Conservation (phyloP, 192 early-diverging fungal species). For the Diversispora epigaea region DNA sequence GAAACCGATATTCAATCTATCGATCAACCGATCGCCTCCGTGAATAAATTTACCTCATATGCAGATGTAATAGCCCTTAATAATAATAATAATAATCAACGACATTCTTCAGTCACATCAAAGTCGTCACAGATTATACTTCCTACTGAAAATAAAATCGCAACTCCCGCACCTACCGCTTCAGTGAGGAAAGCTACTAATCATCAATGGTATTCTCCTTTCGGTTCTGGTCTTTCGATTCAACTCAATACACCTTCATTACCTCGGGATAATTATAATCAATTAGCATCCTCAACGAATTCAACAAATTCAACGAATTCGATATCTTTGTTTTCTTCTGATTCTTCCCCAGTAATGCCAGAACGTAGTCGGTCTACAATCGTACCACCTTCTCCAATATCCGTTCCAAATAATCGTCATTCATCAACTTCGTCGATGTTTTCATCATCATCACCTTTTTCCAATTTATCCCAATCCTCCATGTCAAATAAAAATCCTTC, state of each 20-base stretch:
- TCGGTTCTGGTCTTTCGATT: conserved; percentile 22
- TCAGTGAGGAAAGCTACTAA: not conserved
- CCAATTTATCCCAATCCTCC: not conserved
- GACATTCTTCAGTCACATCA: not conserved
- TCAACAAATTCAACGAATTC: not conserved
- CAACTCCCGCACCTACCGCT: not conserved
- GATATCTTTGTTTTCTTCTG: conserved; percentile 4
- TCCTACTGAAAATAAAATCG: not conserved
- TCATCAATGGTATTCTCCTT: conserved; percentile 30
- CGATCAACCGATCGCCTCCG: not conserved
- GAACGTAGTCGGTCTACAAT: not conserved
- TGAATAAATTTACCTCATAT: conserved; percentile 7
- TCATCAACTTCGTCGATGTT: not conserved
- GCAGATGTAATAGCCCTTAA: conserved; percentile 12
- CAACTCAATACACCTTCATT: conserved; percentile 22
- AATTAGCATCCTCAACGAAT: not conserved
- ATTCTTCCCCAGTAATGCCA: not conserved
- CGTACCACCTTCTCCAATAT: not conserved
- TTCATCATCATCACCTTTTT: conserved; percentile 13
- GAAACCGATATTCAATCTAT: not conserved
- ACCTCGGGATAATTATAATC: not conserved
- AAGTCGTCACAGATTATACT: not conserved
- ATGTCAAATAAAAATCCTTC: not conserved
- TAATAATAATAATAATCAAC: not conserved
- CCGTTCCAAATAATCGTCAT: not conserved